These are phyloP conservation scores for Papiliotrema fonsecae DNA, from an alignment of 1,284 basidiomycete species.

Conservation along the genomic window DNA sequence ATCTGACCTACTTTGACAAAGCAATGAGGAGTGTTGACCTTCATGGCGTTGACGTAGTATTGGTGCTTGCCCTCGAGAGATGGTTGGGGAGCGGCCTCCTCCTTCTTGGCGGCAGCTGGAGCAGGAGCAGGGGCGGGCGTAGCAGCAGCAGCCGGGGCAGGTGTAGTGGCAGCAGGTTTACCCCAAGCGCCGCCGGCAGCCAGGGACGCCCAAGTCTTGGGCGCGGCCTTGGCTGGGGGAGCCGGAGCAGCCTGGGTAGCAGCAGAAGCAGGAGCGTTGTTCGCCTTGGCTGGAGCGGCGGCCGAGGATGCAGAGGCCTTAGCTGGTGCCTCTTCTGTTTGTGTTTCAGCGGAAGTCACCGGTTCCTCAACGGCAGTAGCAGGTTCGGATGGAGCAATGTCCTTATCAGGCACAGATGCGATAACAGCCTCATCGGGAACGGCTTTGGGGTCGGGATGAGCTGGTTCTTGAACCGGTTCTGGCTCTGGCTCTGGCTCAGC, in stretches of 20 bases:
- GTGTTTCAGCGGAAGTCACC: conserved; percentile 11
- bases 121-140: conserved; percentile 50
- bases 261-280: conserved; percentile 25
- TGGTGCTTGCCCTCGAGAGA: conserved; percentile 48
- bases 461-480: conserved; percentile 37
- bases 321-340: conserved; percentile 5
- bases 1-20: conserved; percentile 71
- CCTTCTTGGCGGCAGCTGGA: conserved; percentile 22
- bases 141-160: conserved; percentile 49
- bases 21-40: conserved; percentile 65
- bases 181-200: conserved; percentile 70
- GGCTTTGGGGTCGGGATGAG: conserved; percentile 28
- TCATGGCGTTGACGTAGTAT: conserved; percentile 56
- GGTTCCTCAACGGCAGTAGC: conserved; percentile 29
- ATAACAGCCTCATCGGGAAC: conserved; percentile 39
- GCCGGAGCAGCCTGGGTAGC: conserved; percentile 34
- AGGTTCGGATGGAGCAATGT: conserved; percentile 25
- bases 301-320: conserved; percentile 17
- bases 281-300: conserved; percentile 38
- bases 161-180: conserved; percentile 49
- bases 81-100: conserved; percentile 16
- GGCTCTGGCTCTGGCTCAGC: conserved; percentile 35
- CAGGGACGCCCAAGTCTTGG: conserved; percentile 85
- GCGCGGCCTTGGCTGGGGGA: conserved; percentile 54
- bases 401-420: conserved; percentile 42